These are phyloP conservation scores for Dactylellina cionopaga DNA, from an alignment of 2,329 filamentous ascomycete genomes.

Conservation along the genomic window DNA sequence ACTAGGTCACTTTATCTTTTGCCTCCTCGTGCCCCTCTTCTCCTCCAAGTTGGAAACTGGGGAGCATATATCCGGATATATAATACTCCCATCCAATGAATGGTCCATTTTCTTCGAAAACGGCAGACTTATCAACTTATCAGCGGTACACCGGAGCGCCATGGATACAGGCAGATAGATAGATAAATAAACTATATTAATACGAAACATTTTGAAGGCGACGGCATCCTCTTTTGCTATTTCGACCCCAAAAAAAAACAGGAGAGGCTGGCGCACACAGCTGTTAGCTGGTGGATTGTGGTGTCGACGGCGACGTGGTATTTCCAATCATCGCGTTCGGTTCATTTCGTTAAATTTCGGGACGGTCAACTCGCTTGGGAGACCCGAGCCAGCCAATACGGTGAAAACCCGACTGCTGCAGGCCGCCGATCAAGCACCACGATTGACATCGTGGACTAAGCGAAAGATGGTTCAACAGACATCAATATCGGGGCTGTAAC, in stretches of 20 bases:
- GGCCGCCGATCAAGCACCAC: constrained; percentile 9
- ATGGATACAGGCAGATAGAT: too few relatives aligned
- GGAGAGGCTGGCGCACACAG: neutral
- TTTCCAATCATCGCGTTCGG: neutral
- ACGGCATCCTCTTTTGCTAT: too few relatives aligned
- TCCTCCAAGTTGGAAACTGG: too few relatives aligned
- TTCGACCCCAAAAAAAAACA: neutral
- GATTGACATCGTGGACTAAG: constrained; percentile 18
- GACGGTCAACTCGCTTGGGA: constrained; percentile 19
- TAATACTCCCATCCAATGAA: too few relatives aligned
- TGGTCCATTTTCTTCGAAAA: too few relatives aligned
- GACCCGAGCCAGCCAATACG: constrained; percentile 21
- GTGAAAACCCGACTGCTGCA: constrained; percentile 22
- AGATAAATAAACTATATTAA: neutral
- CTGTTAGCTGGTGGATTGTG: too few relatives aligned
- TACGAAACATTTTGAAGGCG: too few relatives aligned
- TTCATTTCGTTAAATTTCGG: constrained; percentile 22
- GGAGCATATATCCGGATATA: too few relatives aligned
- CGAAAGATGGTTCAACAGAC: constrained; percentile 1
- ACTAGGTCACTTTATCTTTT: neutral
- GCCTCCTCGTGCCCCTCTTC: too few relatives aligned
- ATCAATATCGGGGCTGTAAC: neutral
- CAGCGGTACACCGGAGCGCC: too few relatives aligned
- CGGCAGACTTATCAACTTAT: too few relatives aligned
- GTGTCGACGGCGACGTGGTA: neutral